Evolutionary conservation across 257 asterid species (phyloP), one percentile per base, ranked within the genome.

Genomic region (Solanum appendiculatum): DNA sequence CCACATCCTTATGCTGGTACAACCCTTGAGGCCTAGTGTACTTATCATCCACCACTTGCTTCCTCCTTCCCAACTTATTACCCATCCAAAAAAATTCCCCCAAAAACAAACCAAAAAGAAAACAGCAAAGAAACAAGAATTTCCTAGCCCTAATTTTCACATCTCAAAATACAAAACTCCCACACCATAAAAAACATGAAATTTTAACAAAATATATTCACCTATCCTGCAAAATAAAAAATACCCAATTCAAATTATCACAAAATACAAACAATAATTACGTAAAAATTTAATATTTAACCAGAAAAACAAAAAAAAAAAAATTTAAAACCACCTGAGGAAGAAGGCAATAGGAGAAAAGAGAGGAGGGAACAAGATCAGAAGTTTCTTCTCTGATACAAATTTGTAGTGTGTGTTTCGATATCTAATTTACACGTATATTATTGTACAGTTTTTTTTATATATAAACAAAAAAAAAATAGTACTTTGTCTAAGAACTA

Each of bases 11-110:
- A 90, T 93, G 99, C 48, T 94, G 98, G 94, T 96, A 97, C 95
- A 96, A 90, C 91, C 99, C 99, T 81, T 97, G 99, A 92, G 99
- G 99, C 95, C 92, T 96, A 33, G 99, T 96, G 95, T 94, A 97
- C 98, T 96, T 96, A 91, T 97, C 99, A 89, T 97, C 98, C 93
- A 96, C 99, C 88, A 93, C 95, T 91, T 95, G 99, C 92, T 95
- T 93, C 93, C 92, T 93, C 93, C 95, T 92, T 90, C 98, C 99
- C 95, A 96, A 90, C 91, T 95, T 97, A 94, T 97, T 97, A 90
- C 99, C 99, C 99, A 96, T 96, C 74, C 85, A 58, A 89, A 89
- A 92, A 18, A 88, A 37, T 63, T 54, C 60, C 48, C 70, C 87
- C 42, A 73, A 72, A 83, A 39, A 83, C 68, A 27, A 86, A 36